Conservation (phyloP, 371 early-diverging fungal genomes). For the Syncephalastrum racemosum region DNA sequence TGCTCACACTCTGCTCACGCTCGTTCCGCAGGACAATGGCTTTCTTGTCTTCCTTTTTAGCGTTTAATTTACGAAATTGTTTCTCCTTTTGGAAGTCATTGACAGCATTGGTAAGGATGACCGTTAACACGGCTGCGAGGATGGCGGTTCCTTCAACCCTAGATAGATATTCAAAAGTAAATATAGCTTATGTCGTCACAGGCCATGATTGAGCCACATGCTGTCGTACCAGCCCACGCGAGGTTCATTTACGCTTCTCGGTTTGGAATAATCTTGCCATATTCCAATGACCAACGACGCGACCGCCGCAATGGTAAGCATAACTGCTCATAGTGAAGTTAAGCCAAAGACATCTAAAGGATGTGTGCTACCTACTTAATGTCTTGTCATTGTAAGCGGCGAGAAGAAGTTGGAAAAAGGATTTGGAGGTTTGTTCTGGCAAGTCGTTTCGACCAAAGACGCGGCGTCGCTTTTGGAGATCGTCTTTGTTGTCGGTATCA, state of each 20-base stretch:
- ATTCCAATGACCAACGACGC: constrained; percentile 79
- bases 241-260: constrained; percentile 55
- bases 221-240: constrained; percentile 62
- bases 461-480: constrained; percentile 46
- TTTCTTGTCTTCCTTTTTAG: constrained; percentile 85
- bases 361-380: constrained; percentile 43
- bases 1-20: constrained; percentile 76
- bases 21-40: constrained; percentile 80
- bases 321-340: constrained; percentile 29
- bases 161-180: neutral
- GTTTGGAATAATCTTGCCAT: constrained; percentile 65
- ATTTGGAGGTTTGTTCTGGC: constrained; percentile 61
- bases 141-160: constrained; percentile 90
- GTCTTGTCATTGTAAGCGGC: constrained; percentile 70
- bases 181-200: constrained; percentile 2
- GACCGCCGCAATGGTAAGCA: constrained; percentile 72
- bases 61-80: constrained; percentile 90
- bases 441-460: constrained; percentile 73
- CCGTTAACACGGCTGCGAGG: constrained; percentile 85
- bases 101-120: constrained; percentile 89
- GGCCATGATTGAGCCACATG: too few relatives aligned
- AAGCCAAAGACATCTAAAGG: neutral
- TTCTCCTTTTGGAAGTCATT: constrained; percentile 96
- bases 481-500: constrained; percentile 46
- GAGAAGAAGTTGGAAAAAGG: constrained; percentile 62